Evolutionary conservation across 306 rosid genomes (phyloP).

Genomic region (Datisca glomerata): DNA sequence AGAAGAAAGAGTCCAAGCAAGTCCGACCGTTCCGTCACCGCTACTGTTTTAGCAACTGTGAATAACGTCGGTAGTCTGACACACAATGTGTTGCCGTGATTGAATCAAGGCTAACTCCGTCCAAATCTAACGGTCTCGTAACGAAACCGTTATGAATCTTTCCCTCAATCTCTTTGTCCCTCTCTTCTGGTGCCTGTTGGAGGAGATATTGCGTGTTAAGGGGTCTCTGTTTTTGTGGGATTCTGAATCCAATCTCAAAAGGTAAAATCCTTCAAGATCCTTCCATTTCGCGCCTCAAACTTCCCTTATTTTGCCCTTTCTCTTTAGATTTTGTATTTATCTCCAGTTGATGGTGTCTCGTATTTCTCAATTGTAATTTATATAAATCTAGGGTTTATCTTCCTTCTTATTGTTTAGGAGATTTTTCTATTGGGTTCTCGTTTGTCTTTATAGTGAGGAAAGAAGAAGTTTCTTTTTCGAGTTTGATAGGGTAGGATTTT

Average conservation of each 20-base stretch:
- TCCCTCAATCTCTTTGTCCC: slow-evolving; percentile 4
- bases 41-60: neutral
- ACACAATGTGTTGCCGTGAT: neutral
- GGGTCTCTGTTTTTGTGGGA: slow-evolving; percentile 6
- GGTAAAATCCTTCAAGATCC: slow-evolving; percentile 1
- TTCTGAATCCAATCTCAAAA: neutral
- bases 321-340: neutral
- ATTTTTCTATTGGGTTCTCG: neutral
- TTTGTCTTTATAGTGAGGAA: slow-evolving; percentile 1
- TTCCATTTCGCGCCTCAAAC: neutral
- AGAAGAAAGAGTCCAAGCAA: neutral
- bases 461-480: neutral
- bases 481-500: neutral
- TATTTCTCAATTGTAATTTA: neutral
- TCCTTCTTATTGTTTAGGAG: neutral
- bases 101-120: slow-evolving; percentile 8
- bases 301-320: neutral
- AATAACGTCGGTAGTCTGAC: too few relatives aligned
- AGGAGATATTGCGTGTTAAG: slow-evolving; percentile 3
- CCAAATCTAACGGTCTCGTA: neutral
- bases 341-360: neutral
- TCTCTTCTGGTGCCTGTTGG: neutral
- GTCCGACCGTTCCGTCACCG: slow-evolving; percentile 11
- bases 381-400: neutral
- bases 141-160: slow-evolving; percentile 11